Base-by-base conservation (phyloP, 495 filamentous ascomycete genomes). In the Penicillium flavigenum region DNA sequence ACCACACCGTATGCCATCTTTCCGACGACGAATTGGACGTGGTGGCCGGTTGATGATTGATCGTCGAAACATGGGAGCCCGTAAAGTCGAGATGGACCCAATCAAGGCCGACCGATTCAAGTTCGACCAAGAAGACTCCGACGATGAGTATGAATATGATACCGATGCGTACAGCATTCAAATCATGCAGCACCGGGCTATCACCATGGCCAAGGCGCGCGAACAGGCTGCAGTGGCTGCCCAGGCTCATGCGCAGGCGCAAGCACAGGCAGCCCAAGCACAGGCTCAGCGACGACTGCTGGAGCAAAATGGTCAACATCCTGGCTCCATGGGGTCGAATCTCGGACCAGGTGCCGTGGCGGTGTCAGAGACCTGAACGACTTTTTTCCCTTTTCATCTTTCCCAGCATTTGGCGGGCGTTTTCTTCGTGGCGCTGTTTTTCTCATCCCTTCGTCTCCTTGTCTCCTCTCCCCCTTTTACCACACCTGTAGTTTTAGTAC, bases 11-110 rank as follows among this genome's bases (percentile, higher is more conserved):
- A 72, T 82, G 53, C 83, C 83, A 49, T 84, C 79, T 19, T 92
- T 85, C 76, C 83, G 84, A 63, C 80, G 83, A 68, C 81, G 84
- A 71, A 81, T 88, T 58, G 91, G 91, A 34, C 87, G 91, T 58
- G 81, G 89, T 55, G 88, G 88, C 60, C 85, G 91, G 36, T 67
- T 96, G 56, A 85, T 88, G 78, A 90, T 96, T 42, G 91, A 96
- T 71, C 88, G 91, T 64, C 76, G 76, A 43, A 79, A 79, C 47
- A 55, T 79, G 47, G 70, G 73, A n/a, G 79, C 75, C 43, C 68
- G 78, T 69, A 79, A 73, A 57, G 69, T 75, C 43, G 81, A 85
- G 5, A 64, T 79, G 58, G 78, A 79, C 51, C 78, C 77, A 14
- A 61, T 78, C 44, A 76, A 79, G 54, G 79, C 80, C 42, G 91